Base-by-base conservation (phyloP, 177 flowering plant species). In the Vitis hybrid region DNA sequence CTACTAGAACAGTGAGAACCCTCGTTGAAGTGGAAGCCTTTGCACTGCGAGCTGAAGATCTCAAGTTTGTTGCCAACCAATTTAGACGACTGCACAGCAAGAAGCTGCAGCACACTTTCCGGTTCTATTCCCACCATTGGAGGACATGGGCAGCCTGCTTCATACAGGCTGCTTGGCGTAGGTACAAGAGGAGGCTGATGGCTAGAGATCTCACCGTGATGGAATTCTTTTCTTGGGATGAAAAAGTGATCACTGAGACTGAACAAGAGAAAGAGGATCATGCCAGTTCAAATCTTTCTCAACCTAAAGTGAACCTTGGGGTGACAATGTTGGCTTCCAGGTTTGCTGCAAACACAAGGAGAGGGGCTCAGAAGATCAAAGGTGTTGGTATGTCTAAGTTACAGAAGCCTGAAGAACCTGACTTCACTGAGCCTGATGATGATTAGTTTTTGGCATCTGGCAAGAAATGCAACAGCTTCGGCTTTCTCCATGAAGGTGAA, bases 91-190 rank as follows among this genome's bases (percentile, higher is more conserved):
- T 95, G 51, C 97, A 93, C 72, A 93, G 98, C 84, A 93, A 87
- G 78, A 89, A 86, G 79, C 83, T 95, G 70, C 95, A 90, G 78
- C 98, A 94, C 79, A 92, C 97, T 1, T 93, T 95, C 73, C 82
- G 97, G 1, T 91, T 83, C 67, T 90, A 95, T 69, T 93, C 99
- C 19, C 91, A 90, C 76, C 98, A 93, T 67, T 93, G 99, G 99
- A 85, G 99, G 68, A 90, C 97, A 21, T 95, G 99, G 99, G 97
- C 98, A 23, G 96, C 98, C 17, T 93, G 93, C 80, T 93, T 91
- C 75, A 88, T 95, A 68, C 99, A 93, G 75, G 99, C 91, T 48
- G 99, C 98, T 63, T 95, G 98, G 99, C 85, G 83, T 12, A 79
- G 92, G 49, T 73, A 77, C 72, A 89, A 83, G 83, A 87, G 85